A percentile compares a stretch with the other conserved stretches of the same genome.
These are phyloP conservation scores for Ophiocordyceps robertsii DNA, from an alignment of 2,329 filamentous ascomycete genomes.

Conservation along the genomic window DNA sequence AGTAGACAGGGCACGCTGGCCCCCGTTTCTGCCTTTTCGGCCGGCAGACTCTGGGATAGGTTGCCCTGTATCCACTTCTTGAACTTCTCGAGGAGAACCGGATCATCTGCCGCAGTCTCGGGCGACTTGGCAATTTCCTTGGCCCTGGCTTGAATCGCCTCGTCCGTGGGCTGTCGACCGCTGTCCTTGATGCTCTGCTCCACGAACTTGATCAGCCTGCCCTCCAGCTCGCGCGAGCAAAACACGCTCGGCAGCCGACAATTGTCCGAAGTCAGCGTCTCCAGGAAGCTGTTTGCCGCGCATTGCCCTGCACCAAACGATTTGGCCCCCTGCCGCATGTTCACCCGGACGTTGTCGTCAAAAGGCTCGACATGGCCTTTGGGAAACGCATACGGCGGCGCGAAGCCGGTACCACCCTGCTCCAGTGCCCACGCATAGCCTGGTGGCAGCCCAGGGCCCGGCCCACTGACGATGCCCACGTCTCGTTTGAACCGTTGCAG, in stretches of 20 bases:
- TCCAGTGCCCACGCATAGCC: constrained; percentile 29
- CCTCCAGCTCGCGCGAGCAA: constrained; percentile 44
- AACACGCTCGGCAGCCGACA: constrained; percentile 37
- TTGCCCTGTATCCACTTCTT: constrained; percentile 27
- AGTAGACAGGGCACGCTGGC: constrained; percentile 4
- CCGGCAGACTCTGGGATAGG: constrained; percentile 7
- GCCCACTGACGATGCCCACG: constrained; percentile 33
- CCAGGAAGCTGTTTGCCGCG: constrained; percentile 34
- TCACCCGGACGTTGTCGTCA: constrained; percentile 16
- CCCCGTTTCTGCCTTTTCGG: background rate
- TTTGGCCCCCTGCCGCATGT: constrained; percentile 22
- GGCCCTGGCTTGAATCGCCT: constrained; percentile 30
- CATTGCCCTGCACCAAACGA: constrained; percentile 27
- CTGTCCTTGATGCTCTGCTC: constrained; percentile 21
- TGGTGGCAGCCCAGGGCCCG: constrained; percentile 35
- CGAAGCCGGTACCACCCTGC: constrained; percentile 41
- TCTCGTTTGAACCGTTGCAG: constrained; percentile 48
- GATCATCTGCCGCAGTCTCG: constrained; percentile 41
- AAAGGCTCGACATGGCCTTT: constrained; percentile 23
- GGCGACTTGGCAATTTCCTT: constrained; percentile 31
- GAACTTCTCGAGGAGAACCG: constrained; percentile 38
- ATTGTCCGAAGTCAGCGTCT: constrained; percentile 28
- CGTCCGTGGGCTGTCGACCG: constrained; percentile 33
- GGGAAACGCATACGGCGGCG: constrained; percentile 38
- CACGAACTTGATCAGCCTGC: constrained; percentile 36